Evolutionary conservation across 2,329 filamentous ascomycete genomes (phyloP), one percentile per base, ranked within the genome.

Genomic region (Bipolaris zeicola): DNA sequence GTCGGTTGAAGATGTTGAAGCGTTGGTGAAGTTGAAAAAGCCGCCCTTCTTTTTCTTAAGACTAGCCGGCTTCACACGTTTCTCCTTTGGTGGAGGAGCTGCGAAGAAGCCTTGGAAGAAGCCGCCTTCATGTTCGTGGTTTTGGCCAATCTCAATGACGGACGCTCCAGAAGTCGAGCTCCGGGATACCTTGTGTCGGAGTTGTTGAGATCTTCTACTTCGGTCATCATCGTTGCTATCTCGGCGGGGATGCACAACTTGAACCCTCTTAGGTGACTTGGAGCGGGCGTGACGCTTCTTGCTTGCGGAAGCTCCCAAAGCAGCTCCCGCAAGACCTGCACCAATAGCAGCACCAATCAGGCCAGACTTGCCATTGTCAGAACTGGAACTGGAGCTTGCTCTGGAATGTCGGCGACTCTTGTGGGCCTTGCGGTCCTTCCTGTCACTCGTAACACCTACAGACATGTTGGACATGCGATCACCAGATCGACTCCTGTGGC

Each of bases 81-180:
- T 73, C 41, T 70, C 58, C 53, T 74, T 73, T 5, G 68, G 66
- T 13, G 72, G 65, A 34, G 71, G 66, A 68, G 91, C 90, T 14
- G 85, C 81, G 53, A 92, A 77, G 51, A 86, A 81, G 37, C 87
- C 84, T 58, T 83, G 81, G 38, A 79, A 77, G 31, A 77, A 69
- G 26, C 70, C 70, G 20, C 69, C 63, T 52, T 81, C 77, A 6
- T 79, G 79, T 56, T 77, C 80, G 50, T 81, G 80, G 44, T 80
- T 78, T 37, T 81, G 82, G 46, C 88, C 89, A 50, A 91, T 87
- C 66, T 91, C 88, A 51, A 90, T 75, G 53, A 87, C 80, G 1
- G 87, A 89, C 14, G 82, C 84, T 39, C 82, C 82, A 39, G 66
- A 69, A 10, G 69, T 55, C 34, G 74, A 76, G 61, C 73, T 76